A percentile compares a stretch with the other conserved stretches of the same genome.
Conservation (phyloP, 768 basidiomycete species). For the Leccinellum rugosiceps region DNA sequence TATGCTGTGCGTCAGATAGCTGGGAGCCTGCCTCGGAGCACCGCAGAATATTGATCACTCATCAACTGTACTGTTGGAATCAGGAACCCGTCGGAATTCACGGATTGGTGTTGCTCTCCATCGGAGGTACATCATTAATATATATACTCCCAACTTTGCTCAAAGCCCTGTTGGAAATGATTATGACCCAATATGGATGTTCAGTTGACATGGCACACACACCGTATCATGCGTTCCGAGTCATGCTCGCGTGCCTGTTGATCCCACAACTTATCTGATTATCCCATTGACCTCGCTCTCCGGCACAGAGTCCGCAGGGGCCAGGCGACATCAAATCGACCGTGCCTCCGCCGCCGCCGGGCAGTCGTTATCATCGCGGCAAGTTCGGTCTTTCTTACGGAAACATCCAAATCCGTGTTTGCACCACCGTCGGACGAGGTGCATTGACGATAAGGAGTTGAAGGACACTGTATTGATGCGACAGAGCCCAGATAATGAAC, state of each 20-base stretch:
- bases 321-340: background rate
- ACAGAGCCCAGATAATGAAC: background rate
- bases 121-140: too few relatives aligned
- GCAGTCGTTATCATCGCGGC: conserved; percentile 3
- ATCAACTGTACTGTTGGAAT: background rate
- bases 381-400: background rate
- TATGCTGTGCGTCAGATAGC: background rate
- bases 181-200: background rate
- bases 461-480: too few relatives aligned
- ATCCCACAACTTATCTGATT: background rate
- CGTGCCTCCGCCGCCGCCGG: background rate
- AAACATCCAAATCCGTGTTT: background rate
- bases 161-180: background rate
- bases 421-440: too few relatives aligned
- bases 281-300: too few relatives aligned
- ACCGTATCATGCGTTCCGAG: background rate
- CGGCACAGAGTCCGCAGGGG: background rate
- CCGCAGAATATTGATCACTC: background rate
- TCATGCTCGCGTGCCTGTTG: conserved; percentile 1
- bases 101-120: background rate
- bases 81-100: background rate
- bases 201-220: background rate
- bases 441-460: too few relatives aligned
- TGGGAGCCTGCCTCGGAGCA: background rate
- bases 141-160: too few relatives aligned